A percentile compares a stretch with the other conserved stretches of the same genome.
Conservation (phyloP, 2,329 filamentous ascomycete genomes). For the Fonsecaea erecta region DNA sequence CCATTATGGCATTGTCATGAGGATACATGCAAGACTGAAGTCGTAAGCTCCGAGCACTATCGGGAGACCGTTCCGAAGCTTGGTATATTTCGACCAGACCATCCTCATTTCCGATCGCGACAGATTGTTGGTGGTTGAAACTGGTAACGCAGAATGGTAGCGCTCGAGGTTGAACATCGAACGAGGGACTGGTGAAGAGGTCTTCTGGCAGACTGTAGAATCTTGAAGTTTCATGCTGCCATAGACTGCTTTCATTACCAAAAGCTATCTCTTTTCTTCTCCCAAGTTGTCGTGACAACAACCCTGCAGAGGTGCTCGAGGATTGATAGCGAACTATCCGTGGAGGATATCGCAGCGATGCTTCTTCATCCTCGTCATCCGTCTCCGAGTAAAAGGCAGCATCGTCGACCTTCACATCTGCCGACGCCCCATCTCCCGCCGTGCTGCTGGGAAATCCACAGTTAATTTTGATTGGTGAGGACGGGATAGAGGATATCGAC, state of each 20-base stretch:
- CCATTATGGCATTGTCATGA: constrained; percentile 74
- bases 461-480: constrained; percentile 44
- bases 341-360: constrained; percentile 17
- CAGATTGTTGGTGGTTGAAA: constrained; percentile 70
- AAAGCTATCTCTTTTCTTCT: constrained; percentile 23
- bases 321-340: constrained; percentile 28
- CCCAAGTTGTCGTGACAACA: constrained; percentile 29
- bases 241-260: constrained; percentile 41
- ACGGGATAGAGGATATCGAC: constrained; percentile 52
- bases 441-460: constrained; percentile 30
- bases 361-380: constrained; percentile 29
- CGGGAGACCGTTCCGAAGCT: constrained; percentile 36
- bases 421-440: background rate
- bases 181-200: constrained; percentile 57
- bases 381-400: constrained; percentile 12
- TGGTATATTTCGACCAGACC: constrained; percentile 69
- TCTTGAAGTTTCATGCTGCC: constrained; percentile 63
- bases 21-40: constrained; percentile 56
- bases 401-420: constrained; percentile 10
- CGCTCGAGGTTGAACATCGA: constrained; percentile 50
- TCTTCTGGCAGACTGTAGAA: constrained; percentile 65
- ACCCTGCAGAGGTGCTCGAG: constrained; percentile 24
- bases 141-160: constrained; percentile 69
- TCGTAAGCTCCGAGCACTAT: background rate
- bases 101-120: constrained; percentile 73